phyloP scores from a whole-genome alignment of 352 stramenopile genomes.

The Globisporangium recalcitrans region DNA sequence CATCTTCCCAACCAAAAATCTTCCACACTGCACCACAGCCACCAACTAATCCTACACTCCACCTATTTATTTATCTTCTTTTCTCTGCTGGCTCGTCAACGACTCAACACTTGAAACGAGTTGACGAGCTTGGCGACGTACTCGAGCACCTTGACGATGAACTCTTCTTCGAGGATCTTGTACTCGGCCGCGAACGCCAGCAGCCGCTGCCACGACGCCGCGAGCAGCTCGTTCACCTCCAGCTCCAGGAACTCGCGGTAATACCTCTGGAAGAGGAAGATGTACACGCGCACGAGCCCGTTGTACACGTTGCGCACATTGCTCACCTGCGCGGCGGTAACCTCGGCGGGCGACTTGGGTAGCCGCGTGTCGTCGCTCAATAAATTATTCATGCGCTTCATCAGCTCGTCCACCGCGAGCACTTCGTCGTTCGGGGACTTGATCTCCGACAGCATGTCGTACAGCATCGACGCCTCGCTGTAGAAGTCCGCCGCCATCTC shows the following conservation, averaged over 20 bases:
- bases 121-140: constrained; percentile 43
- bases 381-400: constrained; percentile 33
- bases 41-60: not conserved
- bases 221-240: constrained; percentile 50
- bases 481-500: constrained; percentile 65
- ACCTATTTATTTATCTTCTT: not conserved
- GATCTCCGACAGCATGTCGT: constrained; percentile 66
- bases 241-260: constrained; percentile 49
- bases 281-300: constrained; percentile 57
- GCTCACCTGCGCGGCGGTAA: constrained; percentile 19
- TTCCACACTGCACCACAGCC: no score
- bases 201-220: constrained; percentile 52
- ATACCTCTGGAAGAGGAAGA: constrained; percentile 59
- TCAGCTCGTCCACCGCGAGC: constrained; percentile 52
- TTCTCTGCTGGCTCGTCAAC: not conserved
- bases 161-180: constrained; percentile 48
- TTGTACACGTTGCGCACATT: constrained; percentile 53
- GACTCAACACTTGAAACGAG: constrained; percentile 17
- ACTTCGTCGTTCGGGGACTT: constrained; percentile 38
- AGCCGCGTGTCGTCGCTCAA: constrained; percentile 18
- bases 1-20: no score
- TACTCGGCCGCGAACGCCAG: constrained; percentile 62
- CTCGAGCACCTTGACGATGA: constrained; percentile 51
- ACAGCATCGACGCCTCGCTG: constrained; percentile 56
- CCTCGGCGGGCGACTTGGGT: constrained; percentile 8